Evolutionary conservation across 1,139 yeast genomes (phyloP).

Genomic region (Yamadazyma siamensis): DNA sequence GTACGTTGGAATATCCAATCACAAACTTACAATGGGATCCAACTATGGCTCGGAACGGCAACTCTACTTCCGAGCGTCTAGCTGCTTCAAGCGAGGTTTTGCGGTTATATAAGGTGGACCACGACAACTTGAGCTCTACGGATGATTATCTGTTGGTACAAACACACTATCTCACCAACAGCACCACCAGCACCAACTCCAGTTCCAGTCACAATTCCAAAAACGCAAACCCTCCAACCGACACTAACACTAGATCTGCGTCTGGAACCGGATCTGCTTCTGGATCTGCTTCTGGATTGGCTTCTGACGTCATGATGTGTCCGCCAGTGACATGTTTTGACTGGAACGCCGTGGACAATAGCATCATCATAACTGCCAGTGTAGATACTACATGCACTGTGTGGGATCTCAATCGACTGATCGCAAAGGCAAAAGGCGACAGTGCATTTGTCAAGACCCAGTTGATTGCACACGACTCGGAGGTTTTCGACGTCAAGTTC

Average conservation of each 20-base stretch:
- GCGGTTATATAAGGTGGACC: slow-evolving; percentile 57
- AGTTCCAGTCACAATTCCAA: too few species aligned
- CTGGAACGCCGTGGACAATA: slow-evolving; percentile 78
- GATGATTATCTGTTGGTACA: slow-evolving; percentile 33
- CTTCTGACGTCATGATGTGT: slow-evolving; percentile 44
- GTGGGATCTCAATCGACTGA: slow-evolving; percentile 69
- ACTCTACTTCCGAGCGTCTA: slow-evolving; percentile 38
- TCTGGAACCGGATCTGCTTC: slow-evolving; percentile 3
- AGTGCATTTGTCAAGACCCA: slow-evolving; percentile 84
- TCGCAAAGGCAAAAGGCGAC: slow-evolving; percentile 17
- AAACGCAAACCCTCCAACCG: too few species aligned
- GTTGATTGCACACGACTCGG: slow-evolving; percentile 92
- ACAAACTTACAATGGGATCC: slow-evolving; percentile 79
- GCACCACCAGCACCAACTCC: slow-evolving; percentile 26
- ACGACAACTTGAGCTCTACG: slow-evolving; percentile 26
- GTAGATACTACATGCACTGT: slow-evolving; percentile 96
- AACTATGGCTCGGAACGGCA: slow-evolving; percentile 18
- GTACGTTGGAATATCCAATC: slow-evolving; percentile 58
- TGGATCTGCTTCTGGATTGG: slow-evolving; percentile 1
- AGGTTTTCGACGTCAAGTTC: slow-evolving; percentile 90
- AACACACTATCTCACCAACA: slow-evolving; percentile 43
- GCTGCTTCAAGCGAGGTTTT: slow-evolving; percentile 73
- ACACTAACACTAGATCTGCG: too few species aligned
- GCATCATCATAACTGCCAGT: slow-evolving; percentile 74
- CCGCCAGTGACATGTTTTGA: slow-evolving; percentile 93